Conservation (phyloP, 2,329 filamentous ascomycete genomes). For the Trichoderma cornu-damae region DNA sequence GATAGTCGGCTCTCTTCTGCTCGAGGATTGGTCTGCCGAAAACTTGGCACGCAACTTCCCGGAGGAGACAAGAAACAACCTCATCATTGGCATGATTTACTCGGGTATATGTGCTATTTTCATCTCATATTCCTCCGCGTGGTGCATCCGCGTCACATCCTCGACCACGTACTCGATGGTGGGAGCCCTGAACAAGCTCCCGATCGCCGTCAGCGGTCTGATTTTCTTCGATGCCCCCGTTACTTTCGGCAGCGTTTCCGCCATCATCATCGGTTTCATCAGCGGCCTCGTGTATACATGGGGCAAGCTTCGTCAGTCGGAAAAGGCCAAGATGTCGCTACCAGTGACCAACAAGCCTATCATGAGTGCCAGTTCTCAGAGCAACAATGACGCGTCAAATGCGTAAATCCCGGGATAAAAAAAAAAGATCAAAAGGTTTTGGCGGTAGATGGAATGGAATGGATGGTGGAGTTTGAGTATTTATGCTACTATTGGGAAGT, state of each 20-base stretch:
- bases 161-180: conserved; percentile 99
- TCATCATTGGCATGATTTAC: conserved; percentile 86
- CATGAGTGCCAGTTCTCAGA: conserved; percentile 82
- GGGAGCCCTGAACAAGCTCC: conserved; percentile 94
- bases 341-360: conserved; percentile 57
- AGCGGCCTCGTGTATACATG: conserved; percentile 82
- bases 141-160: conserved; percentile 96
- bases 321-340: conserved; percentile 64
- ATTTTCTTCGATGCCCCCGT: conserved; percentile 94
- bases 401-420: neutral
- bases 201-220: conserved; percentile 85
- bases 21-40: conserved; percentile 85
- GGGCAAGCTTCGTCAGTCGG: conserved; percentile 43
- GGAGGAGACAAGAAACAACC: conserved; percentile 66
- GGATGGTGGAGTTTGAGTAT: conserved; percentile 10
- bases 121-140: conserved; percentile 99
- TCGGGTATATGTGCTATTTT: conserved; percentile 91
- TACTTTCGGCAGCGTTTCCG: conserved; percentile 84
- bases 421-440: neutral
- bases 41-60: conserved; percentile 91
- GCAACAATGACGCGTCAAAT: conserved; percentile 76
- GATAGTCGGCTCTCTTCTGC: conserved; percentile 69
- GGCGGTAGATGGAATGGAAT: neutral
- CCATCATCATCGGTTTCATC: conserved; percentile 85
- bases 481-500: conserved; percentile 12